Conservation (phyloP, 2,329 filamentous ascomycete genomes). For the Colletotrichum simmondsii region DNA sequence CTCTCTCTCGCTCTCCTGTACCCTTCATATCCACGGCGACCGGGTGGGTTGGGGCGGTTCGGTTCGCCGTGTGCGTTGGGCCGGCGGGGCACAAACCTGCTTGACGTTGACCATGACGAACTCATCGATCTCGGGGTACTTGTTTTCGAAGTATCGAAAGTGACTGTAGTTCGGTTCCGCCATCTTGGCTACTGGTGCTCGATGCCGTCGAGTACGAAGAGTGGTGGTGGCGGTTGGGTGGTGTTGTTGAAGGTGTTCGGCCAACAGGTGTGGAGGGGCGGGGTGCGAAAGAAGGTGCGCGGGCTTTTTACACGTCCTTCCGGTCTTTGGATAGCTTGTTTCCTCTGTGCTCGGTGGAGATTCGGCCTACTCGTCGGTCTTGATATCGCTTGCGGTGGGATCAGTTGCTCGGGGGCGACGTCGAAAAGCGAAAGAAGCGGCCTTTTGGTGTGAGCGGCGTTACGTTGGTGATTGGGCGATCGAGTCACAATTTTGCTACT, state of each 20-base stretch:
- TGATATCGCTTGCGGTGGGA: constrained; percentile 1
- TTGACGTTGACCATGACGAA: constrained; percentile 99
- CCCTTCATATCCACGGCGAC: not conserved
- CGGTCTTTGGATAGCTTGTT: constrained; percentile 13
- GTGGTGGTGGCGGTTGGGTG: constrained; percentile 30
- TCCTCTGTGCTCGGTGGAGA: constrained; percentile 30
- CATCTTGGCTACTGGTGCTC: constrained; percentile 72
- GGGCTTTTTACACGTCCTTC: constrained; percentile 32
- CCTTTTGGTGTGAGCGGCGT: constrained; percentile 17
- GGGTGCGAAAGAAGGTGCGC: constrained; percentile 40
- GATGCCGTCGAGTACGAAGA: constrained; percentile 34
- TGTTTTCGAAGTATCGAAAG: constrained; percentile 92
- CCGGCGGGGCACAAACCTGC: constrained; percentile 71
- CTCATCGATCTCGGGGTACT: constrained; percentile 97
- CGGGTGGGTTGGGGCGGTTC: constrained; percentile 13
- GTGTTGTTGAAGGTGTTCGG: constrained; percentile 30
- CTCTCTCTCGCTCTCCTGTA: not conserved
- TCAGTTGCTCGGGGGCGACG: constrained; percentile 20
- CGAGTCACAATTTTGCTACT: constrained; percentile 59
- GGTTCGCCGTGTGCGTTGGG: constrained; percentile 30
- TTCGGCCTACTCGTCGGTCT: constrained; percentile 22
- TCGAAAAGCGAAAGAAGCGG: constrained; percentile 18
- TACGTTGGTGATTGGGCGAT: constrained; percentile 38
- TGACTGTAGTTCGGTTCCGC: constrained; percentile 86
- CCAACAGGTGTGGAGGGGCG: constrained; percentile 41